Percentiles rank a stretch among this genome's conserved stretches.
Conservation (phyloP, 257 asterid species). For the Salvia rosmarinus region DNA sequence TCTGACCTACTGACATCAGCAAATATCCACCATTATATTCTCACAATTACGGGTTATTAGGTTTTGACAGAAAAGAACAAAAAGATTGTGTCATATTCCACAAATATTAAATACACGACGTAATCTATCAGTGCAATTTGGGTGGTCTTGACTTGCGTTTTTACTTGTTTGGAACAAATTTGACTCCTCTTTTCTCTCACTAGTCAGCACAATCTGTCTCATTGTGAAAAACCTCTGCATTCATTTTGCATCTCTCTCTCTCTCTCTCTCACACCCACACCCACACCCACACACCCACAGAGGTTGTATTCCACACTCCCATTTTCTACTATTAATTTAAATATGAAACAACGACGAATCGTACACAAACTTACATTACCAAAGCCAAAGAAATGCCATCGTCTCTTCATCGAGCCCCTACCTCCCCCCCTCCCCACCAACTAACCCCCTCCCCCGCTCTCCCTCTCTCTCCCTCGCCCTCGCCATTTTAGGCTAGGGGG, state of each 20-base stretch:
- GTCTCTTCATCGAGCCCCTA: constrained; percentile 85
- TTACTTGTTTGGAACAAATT: constrained; percentile 43
- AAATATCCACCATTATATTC: constrained; percentile 42
- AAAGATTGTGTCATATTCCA: constrained; percentile 22
- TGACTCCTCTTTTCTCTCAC: constrained; percentile 81
- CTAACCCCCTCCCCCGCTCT: constrained; percentile 15
- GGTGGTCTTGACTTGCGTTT: constrained; percentile 45
- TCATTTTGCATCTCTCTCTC: constrained; percentile 27
- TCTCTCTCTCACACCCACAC: background rate
- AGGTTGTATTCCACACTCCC: constrained; percentile 31
- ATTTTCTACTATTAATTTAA: background rate
- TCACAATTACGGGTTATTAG: constrained; percentile 40
- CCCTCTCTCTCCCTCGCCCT: constrained; percentile 27
- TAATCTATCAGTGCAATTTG: constrained; percentile 43
- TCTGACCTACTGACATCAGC: constrained; percentile 39
- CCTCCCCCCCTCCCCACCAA: constrained; percentile 23
- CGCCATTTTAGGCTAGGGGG: constrained; percentile 18
- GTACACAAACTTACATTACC: constrained; percentile 32
- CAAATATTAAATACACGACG: too few relatives aligned
- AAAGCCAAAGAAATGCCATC: constrained; percentile 47
- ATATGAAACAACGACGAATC: background rate
- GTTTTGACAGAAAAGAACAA: constrained; percentile 25
- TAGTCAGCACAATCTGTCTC: constrained; percentile 42
- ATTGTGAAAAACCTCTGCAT: constrained; percentile 43
- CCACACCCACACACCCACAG: too few relatives aligned